Base-by-base conservation (phyloP, 2,329 filamentous ascomycete genomes). In the Coniochaeta pulveracea region DNA sequence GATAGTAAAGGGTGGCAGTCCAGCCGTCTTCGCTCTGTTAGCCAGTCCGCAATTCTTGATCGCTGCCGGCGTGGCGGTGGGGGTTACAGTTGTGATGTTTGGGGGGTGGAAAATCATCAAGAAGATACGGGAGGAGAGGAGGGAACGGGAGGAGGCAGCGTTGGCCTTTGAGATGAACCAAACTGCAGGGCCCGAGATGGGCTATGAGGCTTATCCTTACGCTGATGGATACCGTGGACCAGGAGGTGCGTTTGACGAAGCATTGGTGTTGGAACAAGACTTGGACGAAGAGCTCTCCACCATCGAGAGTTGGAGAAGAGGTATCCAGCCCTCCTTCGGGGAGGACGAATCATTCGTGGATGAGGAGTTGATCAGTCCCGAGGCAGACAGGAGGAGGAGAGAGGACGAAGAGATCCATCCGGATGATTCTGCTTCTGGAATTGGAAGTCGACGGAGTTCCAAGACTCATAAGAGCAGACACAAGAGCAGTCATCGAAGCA, bases 21-120 rank as follows among this genome's bases (percentile, higher is more conserved):
- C 91, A 0, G 80, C 83, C 6, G 78, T 94, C 14, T 89, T 94
- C 46, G 83, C 80, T 0, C 69, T 98, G 15, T 72, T 98, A 4
- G 78, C 85, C 0, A 88, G 81, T 36, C 91, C 91, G 1, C 85
- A 98, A 50, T 98, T 98, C 52, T 72, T 95, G 41, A 94, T 98
- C 47, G 86, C 86, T 4, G 85, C 84, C 1, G 84, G 88, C 26
- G 76, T 94, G 10, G 85, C 83, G 1, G 77, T 94, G 1, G 91
- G 91, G 10, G 79, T 94, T n/a, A 96, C 91, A 0, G 78, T 96
- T 7, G 85, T 98, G 47, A 88, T 91, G 54, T 85, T 98, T 39
- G 91, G 91, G 34, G 89, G 91, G 5, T 96, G 85, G 72, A 96
- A 94, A 61, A 95, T 98, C 54, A 78, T 98, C 58, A 93, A 95